phyloP scores from a whole-genome alignment of 305 asterid species.

The Galium porrigens region DNA sequence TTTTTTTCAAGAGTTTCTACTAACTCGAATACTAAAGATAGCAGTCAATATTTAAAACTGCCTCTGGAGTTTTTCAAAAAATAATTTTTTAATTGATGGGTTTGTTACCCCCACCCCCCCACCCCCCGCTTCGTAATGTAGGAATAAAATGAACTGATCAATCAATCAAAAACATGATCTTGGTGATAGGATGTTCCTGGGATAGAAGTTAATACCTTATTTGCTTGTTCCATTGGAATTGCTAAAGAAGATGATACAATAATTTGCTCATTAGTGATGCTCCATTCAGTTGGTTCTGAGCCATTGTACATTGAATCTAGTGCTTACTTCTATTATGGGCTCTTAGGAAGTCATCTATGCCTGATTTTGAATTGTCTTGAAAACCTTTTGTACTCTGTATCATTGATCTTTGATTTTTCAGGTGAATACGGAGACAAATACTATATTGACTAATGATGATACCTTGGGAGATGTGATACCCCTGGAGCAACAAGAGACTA shows the following conservation, averaged over 20 bases:
- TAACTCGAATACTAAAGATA: no score
- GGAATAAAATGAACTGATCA: background rate
- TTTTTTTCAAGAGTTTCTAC: no score
- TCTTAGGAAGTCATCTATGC: background rate
- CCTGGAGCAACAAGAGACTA: conserved; percentile 45
- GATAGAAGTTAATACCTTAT: background rate
- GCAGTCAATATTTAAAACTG: no score
- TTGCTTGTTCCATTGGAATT: background rate
- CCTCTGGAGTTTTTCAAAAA: no score
- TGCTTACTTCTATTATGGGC: background rate
- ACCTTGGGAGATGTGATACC: conserved; percentile 77
- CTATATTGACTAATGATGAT: conserved; percentile 68
- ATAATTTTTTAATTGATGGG: no score
- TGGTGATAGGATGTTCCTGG: background rate
- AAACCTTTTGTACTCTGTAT: background rate
- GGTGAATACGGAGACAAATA: conserved; percentile 50
- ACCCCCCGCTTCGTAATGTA: background rate
- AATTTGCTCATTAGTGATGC: background rate
- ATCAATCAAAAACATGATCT: background rate
- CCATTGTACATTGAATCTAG: background rate
- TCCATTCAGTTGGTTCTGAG: background rate
- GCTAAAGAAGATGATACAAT: background rate
- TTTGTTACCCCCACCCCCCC: no score
- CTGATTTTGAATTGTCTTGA: background rate
- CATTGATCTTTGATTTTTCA: conserved; percentile 23